These are phyloP conservation scores for Bertia moriformis DNA, from an alignment of 2,329 filamentous ascomycete genomes.

Conservation along the genomic window DNA sequence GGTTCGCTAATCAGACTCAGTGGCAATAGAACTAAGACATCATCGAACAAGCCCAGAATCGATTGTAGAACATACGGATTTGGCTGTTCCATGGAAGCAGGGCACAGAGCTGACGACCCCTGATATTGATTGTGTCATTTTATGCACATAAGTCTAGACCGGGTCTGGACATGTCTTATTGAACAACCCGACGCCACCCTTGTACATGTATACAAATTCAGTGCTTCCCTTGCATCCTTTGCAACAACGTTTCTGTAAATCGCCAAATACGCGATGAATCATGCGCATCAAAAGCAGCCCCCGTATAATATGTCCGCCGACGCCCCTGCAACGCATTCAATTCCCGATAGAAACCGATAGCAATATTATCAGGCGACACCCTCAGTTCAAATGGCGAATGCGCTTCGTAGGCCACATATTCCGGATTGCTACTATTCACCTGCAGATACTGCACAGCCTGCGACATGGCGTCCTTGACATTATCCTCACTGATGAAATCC, in stretches of 20 bases:
- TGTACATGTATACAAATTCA: no score
- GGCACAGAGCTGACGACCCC: no score
- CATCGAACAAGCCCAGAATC: no score
- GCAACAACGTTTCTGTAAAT: slow-evolving; percentile 5
- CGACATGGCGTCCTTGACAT: not conserved
- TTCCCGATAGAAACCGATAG: slow-evolving; percentile 8
- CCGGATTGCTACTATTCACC: not conserved
- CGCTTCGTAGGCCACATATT: not conserved
- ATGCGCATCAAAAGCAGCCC: slow-evolving; percentile 7
- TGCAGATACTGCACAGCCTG: not conserved
- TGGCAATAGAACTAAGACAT: no score
- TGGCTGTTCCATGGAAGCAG: no score
- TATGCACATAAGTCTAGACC: no score
- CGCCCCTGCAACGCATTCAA: slow-evolving; percentile 10
- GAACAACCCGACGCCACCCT: no score
- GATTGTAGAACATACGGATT: no score
- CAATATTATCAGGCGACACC: slow-evolving; percentile 5
- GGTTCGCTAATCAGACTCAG: no score
- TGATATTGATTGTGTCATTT: no score
- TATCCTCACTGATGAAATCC: not conserved
- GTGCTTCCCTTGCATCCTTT: no score
- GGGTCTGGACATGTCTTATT: no score
- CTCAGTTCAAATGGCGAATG: slow-evolving; percentile 1
- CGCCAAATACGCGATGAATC: slow-evolving; percentile 9
- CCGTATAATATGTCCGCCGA: slow-evolving; percentile 10